A percentile compares a stretch with the other conserved stretches of the same genome.
Evolutionary conservation across 2,329 filamentous ascomycete species (phyloP).

Genomic region (Aureobasidium namibiae): DNA sequence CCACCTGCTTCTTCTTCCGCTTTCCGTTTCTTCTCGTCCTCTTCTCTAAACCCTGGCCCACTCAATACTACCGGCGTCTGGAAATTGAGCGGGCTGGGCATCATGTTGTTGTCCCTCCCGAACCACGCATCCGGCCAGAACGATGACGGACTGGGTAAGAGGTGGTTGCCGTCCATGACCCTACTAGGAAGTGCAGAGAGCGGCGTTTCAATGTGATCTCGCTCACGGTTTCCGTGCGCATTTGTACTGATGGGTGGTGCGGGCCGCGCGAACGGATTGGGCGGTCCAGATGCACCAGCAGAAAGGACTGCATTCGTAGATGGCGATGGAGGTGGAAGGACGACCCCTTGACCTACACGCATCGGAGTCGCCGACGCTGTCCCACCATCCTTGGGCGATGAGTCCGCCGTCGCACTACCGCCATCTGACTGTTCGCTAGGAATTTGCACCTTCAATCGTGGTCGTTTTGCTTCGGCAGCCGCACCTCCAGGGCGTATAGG

Average conservation of each 20-base stretch:
- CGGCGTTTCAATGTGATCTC: conserved; percentile 60
- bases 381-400: conserved; percentile 53
- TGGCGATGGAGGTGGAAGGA: conserved; percentile 86
- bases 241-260: conserved; percentile 59
- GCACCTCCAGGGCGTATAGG: conserved; percentile 71
- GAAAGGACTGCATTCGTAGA: conserved; percentile 79
- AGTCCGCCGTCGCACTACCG: conserved; percentile 60
- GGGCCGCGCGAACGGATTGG: conserved; percentile 90
- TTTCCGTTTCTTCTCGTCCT: conserved; percentile 20
- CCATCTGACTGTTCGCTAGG: conserved; percentile 82
- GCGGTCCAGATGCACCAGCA: conserved; percentile 83
- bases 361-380: conserved; percentile 27
- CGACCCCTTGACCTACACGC: conserved; percentile 45
- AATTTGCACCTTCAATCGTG: conserved; percentile 86
- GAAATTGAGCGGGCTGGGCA: conserved; percentile 89
- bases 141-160: conserved; percentile 81
- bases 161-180: conserved; percentile 70
- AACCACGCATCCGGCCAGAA: conserved; percentile 71
- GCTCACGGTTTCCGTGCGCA: conserved; percentile 29
- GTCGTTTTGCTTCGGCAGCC: conserved; percentile 60
- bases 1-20: conserved; percentile 20
- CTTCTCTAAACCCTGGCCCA: conserved; percentile 25
- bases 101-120: conserved; percentile 62
- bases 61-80: conserved; percentile 60
- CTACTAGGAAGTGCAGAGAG: conserved; percentile 90